Percentiles rank a stretch among this genome's conserved stretches.
These are phyloP conservation scores for Trichoderma sp. DNA, from an alignment of 2,329 filamentous ascomycete genomes.

Conservation along the genomic window DNA sequence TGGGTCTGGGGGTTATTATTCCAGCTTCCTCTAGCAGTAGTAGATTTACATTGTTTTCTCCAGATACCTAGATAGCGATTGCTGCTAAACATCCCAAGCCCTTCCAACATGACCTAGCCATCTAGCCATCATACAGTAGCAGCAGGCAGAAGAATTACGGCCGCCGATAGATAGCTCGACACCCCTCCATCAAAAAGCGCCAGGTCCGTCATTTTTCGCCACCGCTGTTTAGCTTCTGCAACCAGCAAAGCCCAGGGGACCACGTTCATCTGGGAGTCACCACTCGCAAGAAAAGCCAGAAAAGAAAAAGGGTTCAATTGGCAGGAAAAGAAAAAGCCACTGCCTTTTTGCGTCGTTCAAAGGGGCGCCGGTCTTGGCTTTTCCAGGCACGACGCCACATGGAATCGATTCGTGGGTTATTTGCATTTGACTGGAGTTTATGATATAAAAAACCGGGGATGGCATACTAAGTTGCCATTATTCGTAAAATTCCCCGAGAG, in stretches of 20 bases:
- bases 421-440: background rate
- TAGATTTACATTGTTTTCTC: background rate
- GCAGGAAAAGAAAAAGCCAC: background rate
- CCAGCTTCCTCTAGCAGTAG: background rate
- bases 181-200: background rate
- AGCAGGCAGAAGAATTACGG: background rate
- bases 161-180: background rate
- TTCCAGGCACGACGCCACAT: slow-evolving; percentile 9
- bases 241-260: background rate
- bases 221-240: background rate
- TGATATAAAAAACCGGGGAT: background rate
- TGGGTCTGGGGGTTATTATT: background rate
- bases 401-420: background rate
- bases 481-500: background rate
- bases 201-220: background rate
- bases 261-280: background rate
- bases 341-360: background rate
- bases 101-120: background rate
- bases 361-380: background rate
- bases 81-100: background rate
- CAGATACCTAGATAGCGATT: background rate
- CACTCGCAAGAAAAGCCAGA: background rate
- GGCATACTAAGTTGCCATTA: background rate
- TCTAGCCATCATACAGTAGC: background rate
- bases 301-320: background rate